Evolutionary conservation across 306 rosid genomes (phyloP), one percentile per base, ranked within the genome.

Genomic region (Hippophae rhamnoides): DNA sequence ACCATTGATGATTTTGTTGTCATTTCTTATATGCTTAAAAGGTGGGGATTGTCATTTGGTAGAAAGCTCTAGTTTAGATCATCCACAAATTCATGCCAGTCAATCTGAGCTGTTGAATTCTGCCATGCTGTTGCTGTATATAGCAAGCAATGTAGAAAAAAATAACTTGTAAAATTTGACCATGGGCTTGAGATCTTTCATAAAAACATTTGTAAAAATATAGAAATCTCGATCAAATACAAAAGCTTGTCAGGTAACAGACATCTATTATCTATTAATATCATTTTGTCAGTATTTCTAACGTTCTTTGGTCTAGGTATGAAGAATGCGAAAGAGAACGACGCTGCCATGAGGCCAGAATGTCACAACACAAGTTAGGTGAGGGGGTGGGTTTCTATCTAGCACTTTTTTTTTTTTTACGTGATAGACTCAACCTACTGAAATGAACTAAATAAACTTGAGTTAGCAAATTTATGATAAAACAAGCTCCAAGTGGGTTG

Each of bases 41-140:
- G 31, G 43, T 47, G 10, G 23, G 9, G 61, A 42, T 52, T 47
- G 41, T 27, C 5, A 52, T 54, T 59, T 51, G 27, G 12, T 52
- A 12, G 60, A 41, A 42, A 46, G 31, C 62, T 46, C 61, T 13
- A 51, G 43, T 40, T 43, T 43, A 18, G 57, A 54, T 41, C n/a
- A 49, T 54, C 7, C 10, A 46, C 26, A 7, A 49, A n/a, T 55
- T 44, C 58, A 61, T 8, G 44, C 72, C 51, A 25, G 42, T 40
- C 50, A 54, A 14, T 53, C 12, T 6, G 43, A 13, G 73, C 64
- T 25, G 69, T 44, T 57, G 54, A 58, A 47, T 51, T 47, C 61
- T 47, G 47, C 11, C 25, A 7, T 57, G 43, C 62, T 69, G 7
- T 23, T 41, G 18, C 54, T 73, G 66, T 73, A 54, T 62, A 40